A percentile compares a stretch with the other conserved stretches of the same genome.
These are phyloP conservation scores for Colletotrichum siamense DNA, from an alignment of 2,329 filamentous ascomycete genomes.

Conservation along the genomic window DNA sequence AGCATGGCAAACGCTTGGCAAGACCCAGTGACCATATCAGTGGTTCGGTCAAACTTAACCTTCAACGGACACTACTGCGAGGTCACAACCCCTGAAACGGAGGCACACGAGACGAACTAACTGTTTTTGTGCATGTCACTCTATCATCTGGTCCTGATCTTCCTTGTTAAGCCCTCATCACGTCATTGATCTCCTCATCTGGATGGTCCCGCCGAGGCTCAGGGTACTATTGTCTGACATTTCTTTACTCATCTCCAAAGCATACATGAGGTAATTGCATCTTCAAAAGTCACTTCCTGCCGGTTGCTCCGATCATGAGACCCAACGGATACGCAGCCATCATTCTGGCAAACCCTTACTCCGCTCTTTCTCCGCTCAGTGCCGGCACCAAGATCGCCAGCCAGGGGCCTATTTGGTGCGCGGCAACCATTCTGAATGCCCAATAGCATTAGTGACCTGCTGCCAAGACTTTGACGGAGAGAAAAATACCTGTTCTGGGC, in stretches of 20 bases:
- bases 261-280: not conserved
- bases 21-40: not conserved
- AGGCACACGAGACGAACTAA: not conserved
- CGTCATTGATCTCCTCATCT: not conserved
- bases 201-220: not conserved
- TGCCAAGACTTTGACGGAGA: not conserved
- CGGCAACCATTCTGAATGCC: not conserved
- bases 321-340: not conserved
- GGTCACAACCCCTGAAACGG: not conserved
- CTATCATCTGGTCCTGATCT: not conserved
- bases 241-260: not conserved
- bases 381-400: not conserved
- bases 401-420: not conserved
- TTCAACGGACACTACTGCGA: not conserved
- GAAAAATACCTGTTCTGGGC: not conserved
- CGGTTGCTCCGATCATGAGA: not conserved
- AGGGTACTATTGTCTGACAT: not conserved
- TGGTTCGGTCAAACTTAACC: not conserved
- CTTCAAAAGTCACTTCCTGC: not conserved
- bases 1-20: not conserved
- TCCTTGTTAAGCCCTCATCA: not conserved
- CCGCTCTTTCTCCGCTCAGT: not conserved
- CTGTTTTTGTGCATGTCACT: not conserved
- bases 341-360: not conserved
- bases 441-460: not conserved